Percentiles rank a stretch among this genome's conserved stretches.
Conservation (phyloP, 2,329 filamentous ascomycete genomes). For the Aspergillus tubingensis region DNA sequence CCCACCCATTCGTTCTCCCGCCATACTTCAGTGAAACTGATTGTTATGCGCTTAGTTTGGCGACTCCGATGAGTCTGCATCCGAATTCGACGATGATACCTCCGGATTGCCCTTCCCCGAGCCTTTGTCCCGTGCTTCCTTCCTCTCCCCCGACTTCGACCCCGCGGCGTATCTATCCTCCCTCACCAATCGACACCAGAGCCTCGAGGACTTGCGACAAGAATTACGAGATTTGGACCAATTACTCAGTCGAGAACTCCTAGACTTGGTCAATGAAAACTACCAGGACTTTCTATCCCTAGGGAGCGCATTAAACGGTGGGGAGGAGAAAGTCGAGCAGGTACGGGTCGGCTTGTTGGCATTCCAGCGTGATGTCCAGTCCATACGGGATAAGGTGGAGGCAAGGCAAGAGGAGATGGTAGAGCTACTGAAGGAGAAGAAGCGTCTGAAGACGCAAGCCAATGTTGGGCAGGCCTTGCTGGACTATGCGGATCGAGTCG, state of each 20-base stretch:
- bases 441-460: slow-evolving; percentile 63
- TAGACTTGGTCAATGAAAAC: slow-evolving; percentile 93
- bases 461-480: slow-evolving; percentile 57
- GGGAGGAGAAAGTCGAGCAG: slow-evolving; percentile 88
- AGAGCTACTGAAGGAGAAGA: slow-evolving; percentile 66
- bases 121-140: slow-evolving; percentile 79
- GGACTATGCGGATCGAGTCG: slow-evolving; percentile 49
- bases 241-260: slow-evolving; percentile 77
- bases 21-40: slow-evolving; percentile 5
- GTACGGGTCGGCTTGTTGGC: slow-evolving; percentile 83
- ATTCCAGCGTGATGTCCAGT: slow-evolving; percentile 79
- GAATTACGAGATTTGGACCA: slow-evolving; percentile 82
- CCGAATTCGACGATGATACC: slow-evolving; percentile 60
- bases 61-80: slow-evolving; percentile 49
- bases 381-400: slow-evolving; percentile 67
- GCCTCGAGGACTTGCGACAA: slow-evolving; percentile 84
- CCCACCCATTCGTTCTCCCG: background rate
- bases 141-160: slow-evolving; percentile 75
- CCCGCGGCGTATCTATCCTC: slow-evolving; percentile 81
- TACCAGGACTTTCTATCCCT: slow-evolving; percentile 88
- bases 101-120: slow-evolving; percentile 80
- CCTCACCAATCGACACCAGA: slow-evolving; percentile 85
- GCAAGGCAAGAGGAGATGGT: slow-evolving; percentile 65
- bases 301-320: slow-evolving; percentile 77
- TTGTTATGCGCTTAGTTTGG: slow-evolving; percentile 37